These are phyloP conservation scores for Ophiocordyceps camponoti-floridani DNA, from an alignment of 2,329 filamentous ascomycete genomes.

Conservation along the genomic window DNA sequence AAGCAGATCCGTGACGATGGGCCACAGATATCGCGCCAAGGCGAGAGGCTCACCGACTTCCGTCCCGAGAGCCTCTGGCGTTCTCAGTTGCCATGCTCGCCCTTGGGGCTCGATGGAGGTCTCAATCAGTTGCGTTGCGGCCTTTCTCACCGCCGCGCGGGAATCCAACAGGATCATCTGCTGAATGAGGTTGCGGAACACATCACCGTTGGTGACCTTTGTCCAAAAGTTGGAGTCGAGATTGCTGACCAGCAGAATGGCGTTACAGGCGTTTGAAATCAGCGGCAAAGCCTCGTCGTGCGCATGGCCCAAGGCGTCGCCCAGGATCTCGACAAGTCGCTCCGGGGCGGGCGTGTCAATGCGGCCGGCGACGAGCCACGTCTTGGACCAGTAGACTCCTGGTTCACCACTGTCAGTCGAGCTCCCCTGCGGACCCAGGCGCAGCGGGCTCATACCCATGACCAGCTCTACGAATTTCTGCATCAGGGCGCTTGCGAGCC, in stretches of 20 bases:
- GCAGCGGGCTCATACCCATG: slow-evolving; percentile 6
- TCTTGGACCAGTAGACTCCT: neutral
- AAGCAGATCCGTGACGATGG: slow-evolving; percentile 15
- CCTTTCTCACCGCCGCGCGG: slow-evolving; percentile 10
- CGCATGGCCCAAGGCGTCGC: slow-evolving; percentile 6
- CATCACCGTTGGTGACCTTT: slow-evolving; percentile 6
- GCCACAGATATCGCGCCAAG: slow-evolving; percentile 12
- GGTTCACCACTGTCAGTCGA: neutral
- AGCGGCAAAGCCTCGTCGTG: slow-evolving; percentile 10
- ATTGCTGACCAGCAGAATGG: slow-evolving; percentile 12
- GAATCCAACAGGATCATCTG: slow-evolving; percentile 11
- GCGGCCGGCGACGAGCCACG: neutral
- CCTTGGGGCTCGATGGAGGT: slow-evolving; percentile 6
- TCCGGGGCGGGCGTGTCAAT: slow-evolving; percentile 13
- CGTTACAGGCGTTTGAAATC: slow-evolving; percentile 9
- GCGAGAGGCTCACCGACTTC: neutral
- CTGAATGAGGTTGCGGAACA: slow-evolving; percentile 8
- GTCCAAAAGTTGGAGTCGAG: slow-evolving; percentile 12
- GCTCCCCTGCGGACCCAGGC: neutral
- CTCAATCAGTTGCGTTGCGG: slow-evolving; percentile 16
- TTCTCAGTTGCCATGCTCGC: slow-evolving; percentile 1
- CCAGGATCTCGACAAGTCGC: slow-evolving; percentile 10
- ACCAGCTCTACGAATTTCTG: slow-evolving; percentile 11
- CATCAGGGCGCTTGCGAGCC: slow-evolving; percentile 11
- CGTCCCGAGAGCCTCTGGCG: neutral